Percentiles rank a stretch among this genome's conserved stretches.
Conservation (phyloP, 1,284 basidiomycete genomes). For the Ustilago esculenta region DNA sequence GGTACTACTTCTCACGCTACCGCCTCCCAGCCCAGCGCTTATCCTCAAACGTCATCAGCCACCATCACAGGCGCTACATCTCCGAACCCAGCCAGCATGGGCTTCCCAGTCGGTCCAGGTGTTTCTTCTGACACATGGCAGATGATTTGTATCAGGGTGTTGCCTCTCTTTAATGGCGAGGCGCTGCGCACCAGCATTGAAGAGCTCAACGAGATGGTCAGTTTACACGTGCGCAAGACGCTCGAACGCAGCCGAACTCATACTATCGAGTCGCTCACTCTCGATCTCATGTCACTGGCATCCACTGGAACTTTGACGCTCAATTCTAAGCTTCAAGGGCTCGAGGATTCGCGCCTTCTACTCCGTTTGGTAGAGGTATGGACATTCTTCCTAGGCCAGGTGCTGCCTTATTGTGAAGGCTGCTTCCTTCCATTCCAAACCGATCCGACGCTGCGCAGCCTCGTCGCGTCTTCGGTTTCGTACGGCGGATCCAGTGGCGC, state of each 20-base stretch:
- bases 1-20: conserved; percentile 10
- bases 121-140: conserved; percentile 72
- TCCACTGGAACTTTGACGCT: conserved; percentile 89
- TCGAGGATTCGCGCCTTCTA: conserved; percentile 74
- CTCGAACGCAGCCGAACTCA: conserved; percentile 68
- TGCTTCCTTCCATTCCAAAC: conserved; percentile 70
- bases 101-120: conserved; percentile 23
- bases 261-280: conserved; percentile 73
- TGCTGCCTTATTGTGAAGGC: conserved; percentile 85
- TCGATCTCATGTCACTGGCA: conserved; percentile 83
- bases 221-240: conserved; percentile 75
- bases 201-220: conserved; percentile 81
- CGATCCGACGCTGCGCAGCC: conserved; percentile 55
- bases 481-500: conserved; percentile 1
- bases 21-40: conserved; percentile 13
- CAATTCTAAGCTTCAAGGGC: conserved; percentile 80
- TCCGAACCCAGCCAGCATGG: conserved; percentile 22
- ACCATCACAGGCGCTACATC: conserved; percentile 11
- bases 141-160: conserved; percentile 81
- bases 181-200: conserved; percentile 88
- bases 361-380: conserved; percentile 84
- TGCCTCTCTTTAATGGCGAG: conserved; percentile 91
- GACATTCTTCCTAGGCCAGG: conserved; percentile 92
- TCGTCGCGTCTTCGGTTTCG: conserved; percentile 31
- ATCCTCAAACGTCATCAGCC: conserved; percentile 6